Evolutionary conservation across 495 filamentous ascomycete species (phyloP), one percentile per base, ranked within the genome.

Genomic region (Neurospora tetrasperma): DNA sequence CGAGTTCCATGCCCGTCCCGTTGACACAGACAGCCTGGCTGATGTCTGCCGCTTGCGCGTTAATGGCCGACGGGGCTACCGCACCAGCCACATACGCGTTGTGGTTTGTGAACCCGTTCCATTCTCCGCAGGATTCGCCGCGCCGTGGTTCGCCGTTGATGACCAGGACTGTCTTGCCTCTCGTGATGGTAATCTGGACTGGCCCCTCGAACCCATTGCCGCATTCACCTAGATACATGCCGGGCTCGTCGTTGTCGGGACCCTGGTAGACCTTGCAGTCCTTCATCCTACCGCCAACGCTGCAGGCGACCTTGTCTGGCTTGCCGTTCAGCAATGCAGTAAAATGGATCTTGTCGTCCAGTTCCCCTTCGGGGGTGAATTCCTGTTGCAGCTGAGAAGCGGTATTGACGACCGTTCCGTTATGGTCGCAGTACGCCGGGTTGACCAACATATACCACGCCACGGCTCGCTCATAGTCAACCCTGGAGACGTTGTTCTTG

Each of bases 371-470:
- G 12, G 12, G 42, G 1, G 38, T 0, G 42, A 70, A 73, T 54
- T 71, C 72, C n/a, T 66, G 8, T 68, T 70, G 71, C 69, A 66
- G 38, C 54, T 76, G 72, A 35, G 18, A 18, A 3, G 71, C 81
- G 76, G 39, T 77, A 70, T 35, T 76, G 72, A 78, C 76, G 79
- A 84, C 75, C 1, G 75, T 76, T 74, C 78, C 76, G 31, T 78
- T 79, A 27, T 76, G 73, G n/a, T 46, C 5, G 69, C 79, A 81
- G 1, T 76, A 73, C 4, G 70, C 35, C 6, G 77, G 80, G 1
- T 80, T 75, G 11, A 78, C 80, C 3, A 76, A 78, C 1, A 89
- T 88, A 77, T 92, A 93, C 89, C 89, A 92, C 38, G 81, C 84
- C 4, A 86, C 80, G 8, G 90, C 75, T 4, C 84, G 79, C 27